A percentile compares a stretch with the other conserved stretches of the same genome.
Conservation (phyloP, 495 filamentous ascomycete genomes). For the Elasticomyces elasticus region DNA sequence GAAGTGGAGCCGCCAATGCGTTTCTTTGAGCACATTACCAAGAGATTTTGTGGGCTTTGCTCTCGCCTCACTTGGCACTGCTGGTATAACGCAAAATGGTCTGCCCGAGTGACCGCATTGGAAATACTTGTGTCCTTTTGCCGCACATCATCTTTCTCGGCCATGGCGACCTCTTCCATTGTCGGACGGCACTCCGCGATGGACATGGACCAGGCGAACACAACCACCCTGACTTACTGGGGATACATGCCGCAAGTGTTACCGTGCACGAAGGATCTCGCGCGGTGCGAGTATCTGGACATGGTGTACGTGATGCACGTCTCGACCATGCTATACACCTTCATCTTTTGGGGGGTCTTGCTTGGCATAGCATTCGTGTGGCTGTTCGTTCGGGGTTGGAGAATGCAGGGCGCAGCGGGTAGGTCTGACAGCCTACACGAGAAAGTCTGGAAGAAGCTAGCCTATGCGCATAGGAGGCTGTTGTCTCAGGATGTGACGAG, state of each 20-base stretch:
- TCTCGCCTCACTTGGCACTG: background rate
- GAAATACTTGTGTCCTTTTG: too few relatives aligned
- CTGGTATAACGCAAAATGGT: background rate
- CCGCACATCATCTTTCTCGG: background rate
- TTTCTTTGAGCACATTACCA: constrained; percentile 1
- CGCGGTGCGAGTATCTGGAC: constrained; percentile 56
- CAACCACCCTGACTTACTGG: constrained; percentile 43
- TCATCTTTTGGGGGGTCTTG: constrained; percentile 51
- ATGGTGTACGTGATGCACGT: constrained; percentile 51
- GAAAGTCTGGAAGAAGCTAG: constrained; percentile 8
- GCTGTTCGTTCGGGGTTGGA: constrained; percentile 25
- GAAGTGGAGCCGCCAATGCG: background rate
- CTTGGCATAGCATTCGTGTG: constrained; percentile 42
- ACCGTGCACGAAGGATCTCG: constrained; percentile 50
- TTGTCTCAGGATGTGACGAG: constrained; percentile 12
- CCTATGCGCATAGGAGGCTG: constrained; percentile 14
- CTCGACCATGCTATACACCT: constrained; percentile 48
- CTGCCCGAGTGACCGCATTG: too few relatives aligned
- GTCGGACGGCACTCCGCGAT: constrained; percentile 30
- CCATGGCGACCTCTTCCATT: background rate
- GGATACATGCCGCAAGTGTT: constrained; percentile 48
- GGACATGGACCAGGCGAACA: constrained; percentile 31
- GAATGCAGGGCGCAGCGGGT: constrained; percentile 1
- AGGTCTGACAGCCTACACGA: constrained; percentile 5
- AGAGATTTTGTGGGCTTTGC: background rate